Conservation (phyloP, 139 green algal genomes). For the Monoraphidium neglectum region DNA sequence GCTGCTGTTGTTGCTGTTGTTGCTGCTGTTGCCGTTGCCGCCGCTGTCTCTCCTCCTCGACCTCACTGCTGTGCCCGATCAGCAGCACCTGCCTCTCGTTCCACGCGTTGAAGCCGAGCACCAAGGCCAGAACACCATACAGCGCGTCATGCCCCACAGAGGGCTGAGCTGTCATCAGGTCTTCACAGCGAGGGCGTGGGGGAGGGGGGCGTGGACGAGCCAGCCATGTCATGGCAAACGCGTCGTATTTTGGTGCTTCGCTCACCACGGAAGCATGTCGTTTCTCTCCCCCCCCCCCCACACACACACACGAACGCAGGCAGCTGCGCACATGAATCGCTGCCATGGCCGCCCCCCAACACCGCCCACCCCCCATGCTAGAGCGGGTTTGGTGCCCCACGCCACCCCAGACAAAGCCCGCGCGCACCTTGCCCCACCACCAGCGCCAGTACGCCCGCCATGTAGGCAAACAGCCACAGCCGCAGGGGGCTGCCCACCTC, state of each 20-base stretch:
- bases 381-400: no score
- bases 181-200: no score
- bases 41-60: not conserved
- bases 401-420: no score
- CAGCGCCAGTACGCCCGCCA: constrained; percentile 36
- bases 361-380: no score
- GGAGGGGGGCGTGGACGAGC: no score
- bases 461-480: constrained; percentile 47
- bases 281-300: no score
- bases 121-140: constrained; percentile 28
- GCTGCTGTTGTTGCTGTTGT: not conserved
- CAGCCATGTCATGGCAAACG: no score
- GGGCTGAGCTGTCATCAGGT: constrained; percentile 10
- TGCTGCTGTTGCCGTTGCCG: constrained; percentile 9
- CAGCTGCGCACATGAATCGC: not conserved
- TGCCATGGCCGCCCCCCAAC: not conserved
- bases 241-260: no score
- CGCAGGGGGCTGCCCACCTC: constrained; percentile 31
- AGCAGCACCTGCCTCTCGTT: constrained; percentile 38
- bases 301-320: no score
- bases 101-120: constrained; percentile 33
- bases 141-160: constrained; percentile 14
- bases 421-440: constrained; percentile 33
- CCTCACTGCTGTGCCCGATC: not conserved
- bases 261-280: no score